Evolutionary conservation across 345 rosid species (phyloP), one percentile per base, ranked within the genome.

Genomic region (Salix dunnii): DNA sequence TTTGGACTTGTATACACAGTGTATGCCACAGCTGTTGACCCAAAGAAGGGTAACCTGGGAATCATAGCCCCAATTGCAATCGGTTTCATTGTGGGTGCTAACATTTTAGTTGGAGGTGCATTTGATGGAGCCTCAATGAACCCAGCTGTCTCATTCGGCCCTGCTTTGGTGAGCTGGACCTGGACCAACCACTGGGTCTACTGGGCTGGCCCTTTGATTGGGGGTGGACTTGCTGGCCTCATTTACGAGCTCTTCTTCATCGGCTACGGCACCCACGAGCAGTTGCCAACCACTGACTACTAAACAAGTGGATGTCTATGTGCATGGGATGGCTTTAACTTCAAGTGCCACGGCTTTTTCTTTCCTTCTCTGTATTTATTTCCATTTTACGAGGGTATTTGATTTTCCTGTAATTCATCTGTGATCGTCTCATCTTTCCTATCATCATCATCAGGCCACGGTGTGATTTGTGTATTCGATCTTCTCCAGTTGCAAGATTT

Each of bases 61-160:
- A 79, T 77, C 0, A 87, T 94, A 0, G 98, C 98, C 21, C 98
- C 98, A 0, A 81, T 94, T 17, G 97, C 98, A 0, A 94, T 94
- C 5, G 98, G 98, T 84, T 94, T 94, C 85, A 89, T 94, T 0
- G 98, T 94, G 3, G 98, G 94, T 1, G 98, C 98, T 68, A 94
- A 94, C 85, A 92, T 94, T 72, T 84, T 94, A 78, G 97, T 90
- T 0, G 98, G 98, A 51, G 98, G 97, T 0, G 96, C 92, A 1
- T 94, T 94, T 67, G 90, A 87, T n/a, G 98, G 98, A 63, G 98
- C 97, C 23, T 94, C 98, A 9, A 94, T 94, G 98, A 94, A 94
- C 88, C 98, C 98, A 1, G 98, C 98, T 0, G 98, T 94, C 42
- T 90, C 98, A 12, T 94, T 94, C 48, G 98, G 98, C 40, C 98